phyloP scores from a whole-genome alignment of 805 yeast species.

The Sugiyamaella smithiae region DNA sequence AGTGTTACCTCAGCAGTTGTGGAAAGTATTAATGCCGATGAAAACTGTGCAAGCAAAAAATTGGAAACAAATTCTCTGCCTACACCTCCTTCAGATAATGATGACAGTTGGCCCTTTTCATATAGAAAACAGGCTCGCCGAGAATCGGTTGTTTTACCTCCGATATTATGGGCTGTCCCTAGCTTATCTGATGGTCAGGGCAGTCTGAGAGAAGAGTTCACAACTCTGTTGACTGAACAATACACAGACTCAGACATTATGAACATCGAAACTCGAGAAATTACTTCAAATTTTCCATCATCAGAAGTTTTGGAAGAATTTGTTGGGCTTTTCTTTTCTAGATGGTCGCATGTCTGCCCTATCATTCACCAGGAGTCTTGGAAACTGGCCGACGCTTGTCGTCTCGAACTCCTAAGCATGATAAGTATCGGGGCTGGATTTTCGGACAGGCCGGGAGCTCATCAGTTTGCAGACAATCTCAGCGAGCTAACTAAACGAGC shows the following conservation, averaged over 20 bases:
- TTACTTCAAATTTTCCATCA: conserved; percentile 19
- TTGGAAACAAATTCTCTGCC: conserved; percentile 7
- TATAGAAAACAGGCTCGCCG: conserved; percentile 6
- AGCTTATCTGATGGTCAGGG: not conserved
- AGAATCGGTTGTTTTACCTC: conserved; percentile 10
- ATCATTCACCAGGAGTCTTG: conserved; percentile 24
- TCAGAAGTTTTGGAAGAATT: conserved; percentile 21
- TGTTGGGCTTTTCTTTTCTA: conserved; percentile 20
- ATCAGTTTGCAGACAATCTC: conserved; percentile 23
- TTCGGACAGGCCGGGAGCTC: conserved; percentile 23
- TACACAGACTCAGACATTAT: conserved; percentile 1
- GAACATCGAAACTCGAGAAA: conserved; percentile 4
- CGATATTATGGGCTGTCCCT: conserved; percentile 6
- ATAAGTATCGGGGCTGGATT: conserved; percentile 25
- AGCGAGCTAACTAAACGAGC: conserved; percentile 23
- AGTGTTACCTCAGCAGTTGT: not conserved
- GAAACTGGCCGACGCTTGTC: conserved; percentile 15
- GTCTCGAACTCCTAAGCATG: conserved; percentile 22
- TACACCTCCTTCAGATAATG: conserved; percentile 7
- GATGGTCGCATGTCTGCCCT: conserved; percentile 22
- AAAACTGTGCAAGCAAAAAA: too few relatives aligned
- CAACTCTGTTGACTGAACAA: conserved; percentile 8
- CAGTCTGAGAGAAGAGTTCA: conserved; percentile 11
- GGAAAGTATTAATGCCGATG: too few relatives aligned
- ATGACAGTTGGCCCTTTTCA: conserved; percentile 12